Evolutionary conservation across 495 filamentous ascomycete species (phyloP).

Genomic region (Xylaria telfairii): DNA sequence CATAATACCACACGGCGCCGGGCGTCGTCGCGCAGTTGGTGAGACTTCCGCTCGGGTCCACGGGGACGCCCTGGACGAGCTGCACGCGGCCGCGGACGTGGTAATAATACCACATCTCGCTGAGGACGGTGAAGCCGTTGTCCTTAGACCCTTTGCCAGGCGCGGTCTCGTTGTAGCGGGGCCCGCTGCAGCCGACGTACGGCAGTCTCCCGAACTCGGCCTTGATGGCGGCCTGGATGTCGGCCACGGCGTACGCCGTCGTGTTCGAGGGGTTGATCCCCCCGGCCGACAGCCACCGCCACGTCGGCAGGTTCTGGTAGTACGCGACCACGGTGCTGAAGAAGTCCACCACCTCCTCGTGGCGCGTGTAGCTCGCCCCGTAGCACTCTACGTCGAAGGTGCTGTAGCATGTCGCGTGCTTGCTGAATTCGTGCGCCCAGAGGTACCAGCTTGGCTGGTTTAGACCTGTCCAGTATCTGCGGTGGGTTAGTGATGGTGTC

Average conservation of each 20-base stretch:
- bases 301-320: constrained; percentile 53
- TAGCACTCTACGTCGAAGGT: constrained; percentile 59
- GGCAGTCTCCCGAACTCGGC: constrained; percentile 49
- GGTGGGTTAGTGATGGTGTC: too few relatives aligned
- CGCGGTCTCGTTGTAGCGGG: constrained; percentile 52
- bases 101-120: constrained; percentile 60
- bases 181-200: constrained; percentile 56
- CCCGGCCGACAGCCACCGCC: constrained; percentile 45
- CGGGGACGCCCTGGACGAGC: constrained; percentile 44
- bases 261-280: constrained; percentile 44
- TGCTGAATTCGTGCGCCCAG: constrained; percentile 63
- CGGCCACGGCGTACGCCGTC: constrained; percentile 46
- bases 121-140: constrained; percentile 51
- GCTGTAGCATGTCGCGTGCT: constrained; percentile 62
- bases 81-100: constrained; percentile 55
- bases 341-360: constrained; percentile 56
- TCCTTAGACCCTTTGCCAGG: constrained; percentile 52
- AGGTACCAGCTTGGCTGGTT: constrained; percentile 50
- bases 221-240: constrained; percentile 46
- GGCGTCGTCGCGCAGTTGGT: constrained; percentile 49
- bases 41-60: constrained; percentile 46
- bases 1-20: constrained; percentile 50
- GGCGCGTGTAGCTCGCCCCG: constrained; percentile 45
- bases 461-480: constrained; percentile 53
- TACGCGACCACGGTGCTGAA: constrained; percentile 49